Conservation (phyloP, 306 rosid genomes). For the Herpetospermum pedunculosum region DNA sequence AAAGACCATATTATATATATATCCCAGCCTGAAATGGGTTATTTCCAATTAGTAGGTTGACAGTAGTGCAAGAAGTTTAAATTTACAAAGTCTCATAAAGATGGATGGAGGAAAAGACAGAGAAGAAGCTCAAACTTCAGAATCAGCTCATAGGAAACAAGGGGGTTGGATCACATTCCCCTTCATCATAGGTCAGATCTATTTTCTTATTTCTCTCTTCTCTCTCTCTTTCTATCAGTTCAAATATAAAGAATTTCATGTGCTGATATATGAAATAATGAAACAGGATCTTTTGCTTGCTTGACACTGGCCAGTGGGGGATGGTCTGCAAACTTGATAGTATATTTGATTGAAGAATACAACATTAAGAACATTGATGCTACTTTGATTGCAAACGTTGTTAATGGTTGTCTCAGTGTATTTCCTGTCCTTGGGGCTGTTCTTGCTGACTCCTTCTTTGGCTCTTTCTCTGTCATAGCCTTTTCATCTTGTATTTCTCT, state of each 20-base stretch:
- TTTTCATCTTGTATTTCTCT: slow-evolving; percentile 26
- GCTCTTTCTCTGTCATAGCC: slow-evolving; percentile 17
- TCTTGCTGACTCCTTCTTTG: slow-evolving; percentile 26
- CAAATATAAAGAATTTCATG: too few species aligned
- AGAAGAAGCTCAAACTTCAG: neutral
- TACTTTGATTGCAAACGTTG: slow-evolving; percentile 26
- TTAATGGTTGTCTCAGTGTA: slow-evolving; percentile 17
- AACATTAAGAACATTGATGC: slow-evolving; percentile 25
- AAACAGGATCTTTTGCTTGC: slow-evolving; percentile 19
- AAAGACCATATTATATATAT: too few species aligned
- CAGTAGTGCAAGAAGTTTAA: too few species aligned
- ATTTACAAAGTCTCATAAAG: too few species aligned
- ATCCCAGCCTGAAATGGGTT: too few species aligned
- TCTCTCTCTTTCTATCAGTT: neutral
- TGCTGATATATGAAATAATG: neutral
- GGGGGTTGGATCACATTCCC: slow-evolving; percentile 42
- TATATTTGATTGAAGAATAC: slow-evolving; percentile 23
- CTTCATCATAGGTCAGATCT: slow-evolving; percentile 20
- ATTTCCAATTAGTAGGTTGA: too few species aligned
- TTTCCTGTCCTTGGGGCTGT: slow-evolving; percentile 27
- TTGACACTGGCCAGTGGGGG: slow-evolving; percentile 21
- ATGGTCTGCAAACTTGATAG: slow-evolving; percentile 24
- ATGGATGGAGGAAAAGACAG: neutral
- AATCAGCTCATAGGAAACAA: neutral
- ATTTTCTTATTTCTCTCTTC: neutral